Percentiles rank a stretch among this genome's conserved stretches.
phyloP scores from a whole-genome alignment of 2,329 filamentous ascomycete species.

The Aulographum hederae region DNA sequence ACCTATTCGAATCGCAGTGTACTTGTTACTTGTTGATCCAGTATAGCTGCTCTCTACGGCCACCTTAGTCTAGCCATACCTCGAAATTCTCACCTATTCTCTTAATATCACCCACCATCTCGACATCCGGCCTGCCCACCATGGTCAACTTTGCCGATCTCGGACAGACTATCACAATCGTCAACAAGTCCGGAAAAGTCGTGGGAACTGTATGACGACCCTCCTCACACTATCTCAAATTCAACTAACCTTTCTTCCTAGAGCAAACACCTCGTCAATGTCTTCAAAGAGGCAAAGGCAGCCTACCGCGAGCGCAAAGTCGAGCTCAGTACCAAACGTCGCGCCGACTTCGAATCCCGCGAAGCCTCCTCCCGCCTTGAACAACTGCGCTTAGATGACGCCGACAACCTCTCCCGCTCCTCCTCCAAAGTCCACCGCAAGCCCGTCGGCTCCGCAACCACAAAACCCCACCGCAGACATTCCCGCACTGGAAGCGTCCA shows the following conservation, averaged over 20 bases:
- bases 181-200: conserved; percentile 82
- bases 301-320: conserved; percentile 81
- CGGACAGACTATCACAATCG: conserved; percentile 67
- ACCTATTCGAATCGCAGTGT: no score
- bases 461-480: not conserved
- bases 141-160: conserved; percentile 9
- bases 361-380: conserved; percentile 42
- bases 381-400: conserved; percentile 24
- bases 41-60: no score
- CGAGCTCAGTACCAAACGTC: conserved; percentile 53
- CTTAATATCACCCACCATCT: not conserved
- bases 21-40: no score
- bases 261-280: conserved; percentile 77
- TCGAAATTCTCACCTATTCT: not conserved
- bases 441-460: no score
- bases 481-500: not conserved
- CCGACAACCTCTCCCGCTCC: conserved; percentile 12
- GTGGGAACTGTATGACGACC: conserved; percentile 57
- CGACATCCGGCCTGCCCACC: not conserved
- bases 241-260: conserved; percentile 23
- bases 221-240: not conserved
- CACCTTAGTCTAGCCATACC: no score
- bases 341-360: conserved; percentile 36
- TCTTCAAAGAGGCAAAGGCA: conserved; percentile 82
- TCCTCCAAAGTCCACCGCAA: conserved; percentile 5